These are phyloP conservation scores for Diddensiella transvaalensis DNA, from an alignment of 805 yeast genomes.

Conservation along the genomic window DNA sequence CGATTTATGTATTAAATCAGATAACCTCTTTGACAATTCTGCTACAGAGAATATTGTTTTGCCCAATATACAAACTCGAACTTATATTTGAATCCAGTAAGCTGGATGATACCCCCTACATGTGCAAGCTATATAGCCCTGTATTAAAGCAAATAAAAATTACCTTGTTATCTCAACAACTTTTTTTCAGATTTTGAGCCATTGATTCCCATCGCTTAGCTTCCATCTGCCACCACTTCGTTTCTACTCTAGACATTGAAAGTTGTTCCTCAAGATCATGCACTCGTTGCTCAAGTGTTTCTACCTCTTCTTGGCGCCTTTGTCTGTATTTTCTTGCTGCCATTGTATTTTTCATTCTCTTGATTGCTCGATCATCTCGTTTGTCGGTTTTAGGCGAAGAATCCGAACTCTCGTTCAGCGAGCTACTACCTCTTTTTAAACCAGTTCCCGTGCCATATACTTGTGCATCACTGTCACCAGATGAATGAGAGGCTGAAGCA, in stretches of 20 bases:
- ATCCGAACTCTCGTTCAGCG: not conserved
- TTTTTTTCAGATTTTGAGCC: conserved; percentile 5
- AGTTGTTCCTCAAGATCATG: conserved; percentile 14
- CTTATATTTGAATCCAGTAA: too few species aligned
- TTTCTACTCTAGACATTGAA: conserved; percentile 10
- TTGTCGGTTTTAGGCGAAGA: not conserved
- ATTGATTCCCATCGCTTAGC: conserved; percentile 17
- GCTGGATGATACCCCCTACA: too few species aligned
- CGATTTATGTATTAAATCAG: conserved; percentile 21
- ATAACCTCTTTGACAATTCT: too few species aligned
- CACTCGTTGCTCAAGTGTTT: conserved; percentile 13
- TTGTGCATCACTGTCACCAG: not conserved
- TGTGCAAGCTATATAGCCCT: too few species aligned
- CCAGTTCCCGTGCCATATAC: not conserved
- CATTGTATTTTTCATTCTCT: conserved; percentile 14
- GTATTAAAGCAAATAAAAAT: too few species aligned
- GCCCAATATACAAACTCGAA: too few species aligned
- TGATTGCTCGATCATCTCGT: not conserved
- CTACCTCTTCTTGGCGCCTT: conserved; percentile 15
- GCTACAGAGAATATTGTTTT: too few species aligned
- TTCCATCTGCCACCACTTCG: conserved; percentile 22
- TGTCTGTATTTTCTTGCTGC: conserved; percentile 18
- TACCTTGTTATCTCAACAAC: too few species aligned
- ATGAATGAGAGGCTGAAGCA: not conserved
- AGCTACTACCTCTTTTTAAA: not conserved